These are phyloP conservation scores for Babesia sp. DNA, from an alignment of 169 alveolate species.

Conservation along the genomic window DNA sequence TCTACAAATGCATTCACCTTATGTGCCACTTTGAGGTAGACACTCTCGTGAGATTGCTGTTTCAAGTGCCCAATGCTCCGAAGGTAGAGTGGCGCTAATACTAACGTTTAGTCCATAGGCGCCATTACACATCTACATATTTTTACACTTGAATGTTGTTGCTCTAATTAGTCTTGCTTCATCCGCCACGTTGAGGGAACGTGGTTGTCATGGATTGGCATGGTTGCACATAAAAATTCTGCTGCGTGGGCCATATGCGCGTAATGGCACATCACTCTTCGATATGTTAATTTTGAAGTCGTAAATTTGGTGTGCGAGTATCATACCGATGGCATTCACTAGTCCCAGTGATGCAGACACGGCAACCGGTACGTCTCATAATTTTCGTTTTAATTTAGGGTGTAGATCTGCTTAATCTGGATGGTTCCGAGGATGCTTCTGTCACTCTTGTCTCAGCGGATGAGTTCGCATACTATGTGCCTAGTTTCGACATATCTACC, in stretches of 20 bases:
- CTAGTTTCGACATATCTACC: conserved; percentile 15
- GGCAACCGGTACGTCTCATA: neutral
- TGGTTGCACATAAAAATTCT: neutral
- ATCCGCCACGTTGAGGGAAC: no score
- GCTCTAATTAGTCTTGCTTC: no score
- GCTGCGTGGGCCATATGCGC: neutral
- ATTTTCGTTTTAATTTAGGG: neutral
- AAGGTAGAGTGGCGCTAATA: no score
- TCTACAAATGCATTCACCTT: no score
- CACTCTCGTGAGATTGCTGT: no score
- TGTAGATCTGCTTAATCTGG: neutral
- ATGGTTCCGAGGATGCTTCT: neutral
- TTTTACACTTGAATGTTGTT: no score
- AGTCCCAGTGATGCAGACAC: neutral
- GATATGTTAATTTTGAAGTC: neutral
- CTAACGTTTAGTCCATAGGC: no score
- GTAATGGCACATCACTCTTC: neutral
- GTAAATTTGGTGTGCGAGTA: neutral
- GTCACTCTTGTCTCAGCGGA: conserved; percentile 1
- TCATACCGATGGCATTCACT: neutral
- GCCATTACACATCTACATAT: no score
- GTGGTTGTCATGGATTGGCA: no score
- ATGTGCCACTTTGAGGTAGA: no score
- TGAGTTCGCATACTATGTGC: neutral
- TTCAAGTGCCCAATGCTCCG: no score